Base-by-base conservation (phyloP, 495 filamentous ascomycete species). In the Astrothelium subdiscretum region DNA sequence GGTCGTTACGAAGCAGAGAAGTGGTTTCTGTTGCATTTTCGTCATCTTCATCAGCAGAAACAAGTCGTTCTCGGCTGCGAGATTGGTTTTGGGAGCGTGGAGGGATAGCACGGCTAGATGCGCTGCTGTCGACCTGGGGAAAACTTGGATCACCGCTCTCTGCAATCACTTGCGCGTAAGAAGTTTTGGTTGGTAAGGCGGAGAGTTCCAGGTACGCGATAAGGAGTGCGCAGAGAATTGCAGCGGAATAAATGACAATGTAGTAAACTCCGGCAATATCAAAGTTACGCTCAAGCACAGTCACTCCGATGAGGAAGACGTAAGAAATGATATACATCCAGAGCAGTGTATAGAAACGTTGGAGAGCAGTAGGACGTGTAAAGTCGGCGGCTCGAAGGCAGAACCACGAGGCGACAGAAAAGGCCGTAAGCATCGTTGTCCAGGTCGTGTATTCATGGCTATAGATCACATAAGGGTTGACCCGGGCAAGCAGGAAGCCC, bases 381-480 rank as follows among this genome's bases (percentile, higher is more conserved):
- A 84, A 87, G 71, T 94, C 88, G 15, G 90, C 87, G 3, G 90
- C 87, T 8, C 87, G 81, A 66, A 92, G 87, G 59, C 96, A 79
- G 58, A 90, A 85, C 92, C 92, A 98, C 27, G 87, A 85, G 27
- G 86, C 65, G 65, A 86, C 84, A 66, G 92, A 81, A 80, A 90
- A 97, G 18, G 87, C 80, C 18, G 87, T 86, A 1, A 96, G 66
- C 81, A 90, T 88, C 87, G 92, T 95, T 61, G 83, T 69, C 75
- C 62, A 72, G 0, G 97, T 89, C 1, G 89, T 80, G 66, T 91
- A 96, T 63, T 84, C 80, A 67, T 86, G 92, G 72, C 90, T 89
- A 73, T 96, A 94, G 20, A 92, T 76, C 66, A 97, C 89, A 63
- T 85, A 80, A 2, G 92, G 91, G 68, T 98, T 97, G 69, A 91